Evolutionary conservation across 176 grass and related monocot genomes (phyloP).

Genomic region (Oryza punctata): DNA sequence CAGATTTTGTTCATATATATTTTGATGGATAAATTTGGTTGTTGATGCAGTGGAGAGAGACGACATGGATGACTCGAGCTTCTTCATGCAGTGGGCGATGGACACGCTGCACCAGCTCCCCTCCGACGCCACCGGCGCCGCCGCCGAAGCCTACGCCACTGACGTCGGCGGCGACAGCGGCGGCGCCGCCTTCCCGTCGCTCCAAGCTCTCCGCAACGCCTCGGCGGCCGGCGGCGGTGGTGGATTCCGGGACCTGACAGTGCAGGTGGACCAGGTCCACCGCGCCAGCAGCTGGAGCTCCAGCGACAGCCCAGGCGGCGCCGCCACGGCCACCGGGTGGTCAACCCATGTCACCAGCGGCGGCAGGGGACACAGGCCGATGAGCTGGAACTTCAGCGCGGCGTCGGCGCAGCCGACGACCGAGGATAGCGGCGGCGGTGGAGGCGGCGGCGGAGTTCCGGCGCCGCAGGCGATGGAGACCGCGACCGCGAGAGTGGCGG

Average conservation of each 20-base stretch:
- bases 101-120: slow-evolving; percentile 38
- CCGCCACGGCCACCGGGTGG: slow-evolving; percentile 22
- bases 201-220: slow-evolving; percentile 34
- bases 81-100: slow-evolving; percentile 63
- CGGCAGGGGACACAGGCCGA: neutral
- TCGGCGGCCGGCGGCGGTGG: neutral
- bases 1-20: neutral
- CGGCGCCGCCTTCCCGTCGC: slow-evolving; percentile 26
- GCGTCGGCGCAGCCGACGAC: slow-evolving; percentile 20
- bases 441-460: neutral
- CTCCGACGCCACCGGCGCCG: neutral
- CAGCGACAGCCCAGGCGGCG: slow-evolving; percentile 32
- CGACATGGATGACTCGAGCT: slow-evolving; percentile 49
- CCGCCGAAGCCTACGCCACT: neutral
- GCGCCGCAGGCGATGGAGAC: neutral
- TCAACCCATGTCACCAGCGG: slow-evolving; percentile 32
- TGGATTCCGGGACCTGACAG: slow-evolving; percentile 13
- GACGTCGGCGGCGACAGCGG: neutral
- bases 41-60: slow-evolving; percentile 12
- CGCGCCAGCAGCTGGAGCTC: slow-evolving; percentile 48
- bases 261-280: slow-evolving; percentile 39
- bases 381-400: slow-evolving; percentile 64
- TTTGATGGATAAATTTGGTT: neutral
- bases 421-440: neutral
- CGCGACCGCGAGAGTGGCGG: neutral